A percentile compares a stretch with the other conserved stretches of the same genome.
phyloP scores from a whole-genome alignment of 192 early-diverging fungal species.

The Coemansia sp. region DNA sequence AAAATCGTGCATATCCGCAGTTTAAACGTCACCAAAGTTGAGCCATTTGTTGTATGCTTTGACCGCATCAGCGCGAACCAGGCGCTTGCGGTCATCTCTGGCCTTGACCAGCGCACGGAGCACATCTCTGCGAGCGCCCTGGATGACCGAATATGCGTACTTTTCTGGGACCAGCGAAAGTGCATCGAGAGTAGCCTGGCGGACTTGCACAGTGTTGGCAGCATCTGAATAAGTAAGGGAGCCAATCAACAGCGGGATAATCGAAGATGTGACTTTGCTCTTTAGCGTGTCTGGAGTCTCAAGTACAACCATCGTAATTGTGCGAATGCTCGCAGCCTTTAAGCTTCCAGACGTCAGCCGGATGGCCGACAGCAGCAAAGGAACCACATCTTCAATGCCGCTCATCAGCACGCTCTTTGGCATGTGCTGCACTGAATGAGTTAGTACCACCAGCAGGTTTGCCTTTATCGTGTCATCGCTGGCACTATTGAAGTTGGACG shows the following conservation, averaged over 20 bases:
- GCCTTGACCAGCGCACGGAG: conserved; percentile 62
- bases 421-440: conserved; percentile 76
- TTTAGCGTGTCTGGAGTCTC: conserved; percentile 68
- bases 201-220: conserved; percentile 56
- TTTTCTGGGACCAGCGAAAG: conserved; percentile 65
- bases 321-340: conserved; percentile 73
- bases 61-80: conserved; percentile 85
- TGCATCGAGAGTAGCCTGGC: conserved; percentile 71
- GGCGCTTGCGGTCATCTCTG: conserved; percentile 85
- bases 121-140: conserved; percentile 62
- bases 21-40: conserved; percentile 22
- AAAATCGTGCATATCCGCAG: not conserved
- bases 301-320: conserved; percentile 69
- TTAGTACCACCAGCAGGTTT: conserved; percentile 78
- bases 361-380: conserved; percentile 76
- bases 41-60: conserved; percentile 87
- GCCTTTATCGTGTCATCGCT: conserved; percentile 58
- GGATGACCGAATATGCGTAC: conserved; percentile 61
- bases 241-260: conserved; percentile 30
- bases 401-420: conserved; percentile 80
- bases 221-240: conserved; percentile 6
- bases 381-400: conserved; percentile 72
- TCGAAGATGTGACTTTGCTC: conserved; percentile 15
- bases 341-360: conserved; percentile 64
- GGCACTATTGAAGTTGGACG: conserved; percentile 51